phyloP scores from a whole-genome alignment of 2,329 filamentous ascomycete species.

The Ciborinia camelliae region DNA sequence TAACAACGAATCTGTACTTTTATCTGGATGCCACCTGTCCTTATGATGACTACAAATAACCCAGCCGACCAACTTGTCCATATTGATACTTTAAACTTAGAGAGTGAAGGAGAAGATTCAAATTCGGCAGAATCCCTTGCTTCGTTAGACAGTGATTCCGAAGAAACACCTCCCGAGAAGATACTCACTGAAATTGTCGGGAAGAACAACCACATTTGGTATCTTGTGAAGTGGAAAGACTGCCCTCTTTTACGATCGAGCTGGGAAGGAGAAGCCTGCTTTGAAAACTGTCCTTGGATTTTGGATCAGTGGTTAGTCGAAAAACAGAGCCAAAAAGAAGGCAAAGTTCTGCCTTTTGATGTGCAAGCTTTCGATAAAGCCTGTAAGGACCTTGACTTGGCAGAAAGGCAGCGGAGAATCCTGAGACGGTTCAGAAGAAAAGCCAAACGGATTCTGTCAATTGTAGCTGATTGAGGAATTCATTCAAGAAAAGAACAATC shows the following conservation, averaged over 20 bases:
- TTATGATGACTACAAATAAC: slow-evolving; percentile 30
- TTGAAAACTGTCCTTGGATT: slow-evolving; percentile 29
- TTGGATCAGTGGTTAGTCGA: slow-evolving; percentile 34
- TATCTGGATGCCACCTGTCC: slow-evolving; percentile 32
- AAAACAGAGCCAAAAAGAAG: slow-evolving; percentile 32
- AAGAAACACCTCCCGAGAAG: slow-evolving; percentile 34
- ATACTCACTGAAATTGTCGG: slow-evolving; percentile 33
- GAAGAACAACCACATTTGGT: slow-evolving; percentile 32
- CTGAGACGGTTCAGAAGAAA: slow-evolving; percentile 34
- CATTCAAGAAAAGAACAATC: not conserved
- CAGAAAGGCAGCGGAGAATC: slow-evolving; percentile 30
- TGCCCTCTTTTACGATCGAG: slow-evolving; percentile 36
- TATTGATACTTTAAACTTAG: slow-evolving; percentile 25
- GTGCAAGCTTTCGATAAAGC: slow-evolving; percentile 32
- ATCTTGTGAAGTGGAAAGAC: slow-evolving; percentile 38
- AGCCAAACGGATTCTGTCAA: slow-evolving; percentile 33
- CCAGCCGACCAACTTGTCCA: slow-evolving; percentile 4
- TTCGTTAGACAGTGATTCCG: slow-evolving; percentile 36
- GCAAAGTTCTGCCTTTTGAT: slow-evolving; percentile 35
- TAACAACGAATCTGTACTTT: not conserved
- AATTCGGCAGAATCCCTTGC: slow-evolving; percentile 35
- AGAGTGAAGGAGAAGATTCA: slow-evolving; percentile 28
- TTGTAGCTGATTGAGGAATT: slow-evolving; percentile 27
- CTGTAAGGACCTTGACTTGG: slow-evolving; percentile 29
- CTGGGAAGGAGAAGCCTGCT: slow-evolving; percentile 34